Conservation (phyloP, 2,329 filamentous ascomycete species). For the Lomentospora prolificans region DNA sequence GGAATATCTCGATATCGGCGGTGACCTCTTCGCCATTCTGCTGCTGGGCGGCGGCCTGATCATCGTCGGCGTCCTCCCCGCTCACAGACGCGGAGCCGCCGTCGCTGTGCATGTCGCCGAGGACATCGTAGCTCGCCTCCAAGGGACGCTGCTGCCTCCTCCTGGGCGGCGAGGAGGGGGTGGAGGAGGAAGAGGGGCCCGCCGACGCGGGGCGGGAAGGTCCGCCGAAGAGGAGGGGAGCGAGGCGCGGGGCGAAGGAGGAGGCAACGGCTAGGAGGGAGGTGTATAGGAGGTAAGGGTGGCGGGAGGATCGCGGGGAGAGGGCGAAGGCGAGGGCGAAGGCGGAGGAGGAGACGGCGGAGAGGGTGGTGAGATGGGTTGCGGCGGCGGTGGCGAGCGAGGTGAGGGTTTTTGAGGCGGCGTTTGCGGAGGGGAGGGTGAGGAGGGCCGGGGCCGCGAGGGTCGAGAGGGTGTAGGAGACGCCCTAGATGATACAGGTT, state of each 20-base stretch:
- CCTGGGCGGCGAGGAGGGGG: conserved; percentile 17
- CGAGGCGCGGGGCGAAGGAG: conserved; percentile 39
- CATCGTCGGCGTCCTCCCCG: conserved; percentile 39
- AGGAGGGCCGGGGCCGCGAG: conserved; percentile 73
- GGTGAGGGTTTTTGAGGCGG: conserved; percentile 60
- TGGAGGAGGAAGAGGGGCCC: conserved; percentile 15
- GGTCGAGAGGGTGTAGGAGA: conserved; percentile 74
- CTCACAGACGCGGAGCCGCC: conserved; percentile 27
- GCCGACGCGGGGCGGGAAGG: conserved; percentile 13
- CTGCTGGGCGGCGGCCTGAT: conserved; percentile 15
- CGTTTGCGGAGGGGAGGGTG: conserved; percentile 64
- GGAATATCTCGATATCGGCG: conserved; percentile 43
- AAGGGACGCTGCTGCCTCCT: conserved; percentile 30
- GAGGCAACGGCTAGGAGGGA: conserved; percentile 58
- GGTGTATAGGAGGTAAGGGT: conserved; percentile 88
- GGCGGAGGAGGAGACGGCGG: conserved; percentile 57
- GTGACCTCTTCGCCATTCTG: conserved; percentile 55
- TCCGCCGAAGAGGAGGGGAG: conserved; percentile 29
- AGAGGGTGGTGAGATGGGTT: conserved; percentile 56
- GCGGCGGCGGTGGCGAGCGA: conserved; percentile 55
- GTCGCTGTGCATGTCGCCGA: conserved; percentile 44
- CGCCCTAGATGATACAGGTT: conserved; percentile 48
- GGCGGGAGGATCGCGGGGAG: conserved; percentile 63
- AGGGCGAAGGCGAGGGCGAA: conserved; percentile 70
- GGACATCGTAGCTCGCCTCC: conserved; percentile 64